Conservation (phyloP, 257 asterid species). For the Solanum virginianum region DNA sequence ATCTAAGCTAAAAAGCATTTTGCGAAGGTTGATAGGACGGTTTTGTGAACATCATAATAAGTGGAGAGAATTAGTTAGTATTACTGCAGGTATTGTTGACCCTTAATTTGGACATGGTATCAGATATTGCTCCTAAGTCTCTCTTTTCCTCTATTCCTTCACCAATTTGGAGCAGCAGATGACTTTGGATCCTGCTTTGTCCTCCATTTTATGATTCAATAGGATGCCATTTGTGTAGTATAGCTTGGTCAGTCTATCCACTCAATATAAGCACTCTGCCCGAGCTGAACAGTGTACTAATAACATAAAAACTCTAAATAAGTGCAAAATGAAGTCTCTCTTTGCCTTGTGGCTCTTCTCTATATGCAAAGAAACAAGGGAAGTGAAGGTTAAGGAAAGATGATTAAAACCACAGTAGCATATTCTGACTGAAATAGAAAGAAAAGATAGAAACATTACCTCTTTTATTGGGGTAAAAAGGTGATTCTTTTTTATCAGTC, state of each 20-base stretch:
- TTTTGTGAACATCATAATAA: slow-evolving; percentile 63
- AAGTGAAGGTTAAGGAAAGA: background rate
- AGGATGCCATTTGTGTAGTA: background rate
- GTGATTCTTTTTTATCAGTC: background rate
- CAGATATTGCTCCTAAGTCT: background rate
- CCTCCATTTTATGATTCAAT: background rate
- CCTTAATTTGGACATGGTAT: slow-evolving; percentile 4
- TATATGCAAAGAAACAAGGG: background rate
- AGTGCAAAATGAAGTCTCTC: background rate
- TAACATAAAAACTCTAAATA: background rate
- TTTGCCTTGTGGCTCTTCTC: background rate
- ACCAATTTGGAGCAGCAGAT: background rate
- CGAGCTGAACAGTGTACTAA: background rate
- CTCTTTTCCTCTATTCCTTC: background rate
- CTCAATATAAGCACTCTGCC: background rate
- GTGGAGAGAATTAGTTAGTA: slow-evolving; percentile 81
- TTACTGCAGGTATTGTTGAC: slow-evolving; percentile 55
- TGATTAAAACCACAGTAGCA: background rate
- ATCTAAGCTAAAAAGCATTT: slow-evolving; percentile 67
- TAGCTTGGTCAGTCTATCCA: background rate
- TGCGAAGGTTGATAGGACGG: slow-evolving; percentile 64
- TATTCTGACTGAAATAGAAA: background rate
- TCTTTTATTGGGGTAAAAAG: background rate
- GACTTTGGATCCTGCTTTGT: background rate
- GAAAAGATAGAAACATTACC: background rate